These are phyloP conservation scores for Umbelopsis ramanniana DNA, from an alignment of 192 early-diverging fungal genomes.

Conservation along the genomic window DNA sequence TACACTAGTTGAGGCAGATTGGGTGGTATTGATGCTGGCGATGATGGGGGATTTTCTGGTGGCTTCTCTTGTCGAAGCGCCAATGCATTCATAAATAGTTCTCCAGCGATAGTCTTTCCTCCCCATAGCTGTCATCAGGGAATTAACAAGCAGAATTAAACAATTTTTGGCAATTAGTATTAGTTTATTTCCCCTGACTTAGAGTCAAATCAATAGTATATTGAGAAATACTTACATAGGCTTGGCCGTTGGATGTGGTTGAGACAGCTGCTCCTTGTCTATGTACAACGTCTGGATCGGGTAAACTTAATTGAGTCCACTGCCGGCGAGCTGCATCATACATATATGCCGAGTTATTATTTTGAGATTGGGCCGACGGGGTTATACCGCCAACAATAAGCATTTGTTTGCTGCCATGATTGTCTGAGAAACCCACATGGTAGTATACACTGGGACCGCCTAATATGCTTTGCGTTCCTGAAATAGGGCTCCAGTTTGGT, in stretches of 20 bases:
- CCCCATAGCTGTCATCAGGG: conserved; percentile 33
- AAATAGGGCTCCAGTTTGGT: conserved; percentile 31
- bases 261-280: conserved; percentile 33
- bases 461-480: conserved; percentile 30
- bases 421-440: conserved; percentile 31
- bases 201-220: neutral
- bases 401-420: conserved; percentile 17
- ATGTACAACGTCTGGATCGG: conserved; percentile 21
- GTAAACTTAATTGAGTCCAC: conserved; percentile 34
- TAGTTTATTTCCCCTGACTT: neutral
- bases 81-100: conserved; percentile 8
- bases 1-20: conserved; percentile 3
- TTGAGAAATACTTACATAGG: conserved; percentile 30
- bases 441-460: conserved; percentile 38
- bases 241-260: conserved; percentile 17
- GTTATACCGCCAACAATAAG: conserved; percentile 35
- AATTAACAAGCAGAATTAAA: neutral
- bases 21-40: neutral
- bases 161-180: neutral
- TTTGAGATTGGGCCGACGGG: neutral
- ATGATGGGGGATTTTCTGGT: too few relatives aligned
- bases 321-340: conserved; percentile 30
- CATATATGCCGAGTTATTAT: conserved; percentile 23
- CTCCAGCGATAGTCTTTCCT: conserved; percentile 26
- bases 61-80: neutral